These are phyloP conservation scores for Pascua guehoae DNA, from an alignment of 1,284 basidiomycete species.

Conservation along the genomic window DNA sequence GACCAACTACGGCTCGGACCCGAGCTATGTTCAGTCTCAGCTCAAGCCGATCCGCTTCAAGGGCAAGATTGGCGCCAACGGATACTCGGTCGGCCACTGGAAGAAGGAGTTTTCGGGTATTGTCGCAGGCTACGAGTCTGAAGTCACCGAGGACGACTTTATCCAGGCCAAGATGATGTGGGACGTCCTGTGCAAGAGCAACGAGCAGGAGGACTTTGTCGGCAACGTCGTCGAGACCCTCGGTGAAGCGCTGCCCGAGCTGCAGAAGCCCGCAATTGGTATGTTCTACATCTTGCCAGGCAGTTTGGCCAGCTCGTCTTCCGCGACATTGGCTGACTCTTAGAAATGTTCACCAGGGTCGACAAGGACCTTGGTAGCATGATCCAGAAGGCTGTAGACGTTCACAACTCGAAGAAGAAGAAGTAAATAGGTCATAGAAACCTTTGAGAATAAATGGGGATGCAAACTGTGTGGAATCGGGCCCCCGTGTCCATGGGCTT, in stretches of 20 bases:
- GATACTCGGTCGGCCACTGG: slow-evolving; percentile 9
- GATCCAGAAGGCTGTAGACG: background rate
- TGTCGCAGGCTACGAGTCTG: slow-evolving; percentile 7
- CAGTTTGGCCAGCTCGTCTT: background rate
- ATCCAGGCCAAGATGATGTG: slow-evolving; percentile 13
- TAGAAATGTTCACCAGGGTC: slow-evolving; percentile 11
- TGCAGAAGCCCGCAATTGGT: slow-evolving; percentile 2
- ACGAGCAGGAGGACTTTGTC: slow-evolving; percentile 4
- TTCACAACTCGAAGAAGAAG: background rate
- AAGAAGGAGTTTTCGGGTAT: slow-evolving; percentile 1
- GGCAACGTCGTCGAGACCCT: slow-evolving; percentile 8
- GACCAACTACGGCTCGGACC: slow-evolving; percentile 13
- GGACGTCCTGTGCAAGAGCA: slow-evolving; percentile 5
- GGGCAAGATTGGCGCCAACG: slow-evolving; percentile 63
- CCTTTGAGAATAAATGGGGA: too few species aligned
- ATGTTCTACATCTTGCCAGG: background rate
- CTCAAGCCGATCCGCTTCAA: slow-evolving; percentile 79
- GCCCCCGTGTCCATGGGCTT: too few species aligned
- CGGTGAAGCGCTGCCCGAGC: background rate
- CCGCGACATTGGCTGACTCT: background rate
- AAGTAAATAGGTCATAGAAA: too few species aligned
- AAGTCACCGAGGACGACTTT: slow-evolving; percentile 15
- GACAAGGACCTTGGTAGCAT: slow-evolving; percentile 3
- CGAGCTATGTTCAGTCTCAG: slow-evolving; percentile 8
- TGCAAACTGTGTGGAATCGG: too few species aligned